Base-by-base conservation (phyloP, 257 asterid genomes). In the Solanum neorickii region DNA sequence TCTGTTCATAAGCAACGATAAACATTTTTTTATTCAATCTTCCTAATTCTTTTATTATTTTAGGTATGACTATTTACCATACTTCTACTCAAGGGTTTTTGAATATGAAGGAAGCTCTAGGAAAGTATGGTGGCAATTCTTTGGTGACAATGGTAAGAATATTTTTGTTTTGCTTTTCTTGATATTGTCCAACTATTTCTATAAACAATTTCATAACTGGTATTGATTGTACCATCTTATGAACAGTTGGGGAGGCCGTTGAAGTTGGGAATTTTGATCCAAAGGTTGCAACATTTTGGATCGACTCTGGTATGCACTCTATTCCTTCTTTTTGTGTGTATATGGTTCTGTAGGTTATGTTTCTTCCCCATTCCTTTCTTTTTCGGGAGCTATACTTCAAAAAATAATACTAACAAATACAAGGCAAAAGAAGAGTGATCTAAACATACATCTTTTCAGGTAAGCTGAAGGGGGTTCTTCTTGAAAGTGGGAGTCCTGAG, bases 51-150 rank as follows among this genome's bases (percentile, higher is more conserved):
- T 11, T n/a, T 39, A 18, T 31, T 41, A 8, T 87, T 74, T 88
- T 82, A 96, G 99, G 88, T 96, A 96, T 90, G 98, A 95, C 86
- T 96, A 96, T 89, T 97, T 96, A 86, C 99, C 99, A 12, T 94
- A 93, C 88, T 96, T 96, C 91, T 96, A 96, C 93, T 96, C 99
- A 0, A 92, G 99, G 92, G 97, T 96, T 83, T 96, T 96, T 80
- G 99, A 96, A 91, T 94, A 93, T 84, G 99, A 95, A 88, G 99
- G 99, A 68, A 94, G 98, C 94, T 94, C 91, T 69, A 93, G 99
- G 95, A 96, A 95, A 95, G 97, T 95, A 14, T 94, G 98, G 98
- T 95, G 98, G 99, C 99, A 96, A 78, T 95, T 96, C 91, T 95
- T 89, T 90, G 99, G 99, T 37, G 99, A 96, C 93, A 95, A 94